Conservation (phyloP, 1,139 yeast genomes). For the Protomyces inouyei region DNA sequence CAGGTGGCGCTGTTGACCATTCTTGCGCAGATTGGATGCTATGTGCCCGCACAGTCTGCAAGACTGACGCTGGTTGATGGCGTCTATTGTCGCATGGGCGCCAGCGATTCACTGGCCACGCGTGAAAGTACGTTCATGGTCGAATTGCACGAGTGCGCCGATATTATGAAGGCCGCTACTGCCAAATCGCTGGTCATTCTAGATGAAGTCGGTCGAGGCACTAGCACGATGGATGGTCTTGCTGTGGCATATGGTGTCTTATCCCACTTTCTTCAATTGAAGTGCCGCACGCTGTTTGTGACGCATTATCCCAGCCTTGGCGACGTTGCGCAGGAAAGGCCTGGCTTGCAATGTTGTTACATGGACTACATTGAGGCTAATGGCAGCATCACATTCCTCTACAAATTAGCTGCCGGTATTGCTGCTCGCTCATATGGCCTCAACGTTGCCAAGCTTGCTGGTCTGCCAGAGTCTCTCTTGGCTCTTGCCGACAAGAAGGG, state of each 20-base stretch:
- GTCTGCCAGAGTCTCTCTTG: constrained; percentile 37
- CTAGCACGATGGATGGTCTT: constrained; percentile 86
- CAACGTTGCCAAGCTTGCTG: constrained; percentile 42
- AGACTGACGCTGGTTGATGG: constrained; percentile 57
- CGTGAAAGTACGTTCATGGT: constrained; percentile 75
- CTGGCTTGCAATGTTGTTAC: constrained; percentile 56
- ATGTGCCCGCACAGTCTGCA: constrained; percentile 57
- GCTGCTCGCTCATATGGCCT: constrained; percentile 41
- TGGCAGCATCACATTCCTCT: constrained; percentile 34
- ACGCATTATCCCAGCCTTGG: constrained; percentile 82
- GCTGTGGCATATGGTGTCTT: constrained; percentile 78
- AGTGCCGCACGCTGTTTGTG: constrained; percentile 67
- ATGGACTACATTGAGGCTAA: constrained; percentile 62
- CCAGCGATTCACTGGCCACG: constrained; percentile 60
- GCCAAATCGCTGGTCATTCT: constrained; percentile 53
- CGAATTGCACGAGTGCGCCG: constrained; percentile 62
- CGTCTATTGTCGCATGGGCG: constrained; percentile 57
- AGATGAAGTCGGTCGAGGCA: constrained; percentile 72
- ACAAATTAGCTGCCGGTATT: constrained; percentile 38
- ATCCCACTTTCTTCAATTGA: constrained; percentile 50
- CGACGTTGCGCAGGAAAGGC: constrained; percentile 46
- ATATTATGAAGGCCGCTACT: constrained; percentile 51
- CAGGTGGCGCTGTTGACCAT: constrained; percentile 58
- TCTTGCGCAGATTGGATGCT: constrained; percentile 87
- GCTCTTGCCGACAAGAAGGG: constrained; percentile 35